Conservation (phyloP, 2,329 filamentous ascomycete species). For the Sporothrix sp. region DNA sequence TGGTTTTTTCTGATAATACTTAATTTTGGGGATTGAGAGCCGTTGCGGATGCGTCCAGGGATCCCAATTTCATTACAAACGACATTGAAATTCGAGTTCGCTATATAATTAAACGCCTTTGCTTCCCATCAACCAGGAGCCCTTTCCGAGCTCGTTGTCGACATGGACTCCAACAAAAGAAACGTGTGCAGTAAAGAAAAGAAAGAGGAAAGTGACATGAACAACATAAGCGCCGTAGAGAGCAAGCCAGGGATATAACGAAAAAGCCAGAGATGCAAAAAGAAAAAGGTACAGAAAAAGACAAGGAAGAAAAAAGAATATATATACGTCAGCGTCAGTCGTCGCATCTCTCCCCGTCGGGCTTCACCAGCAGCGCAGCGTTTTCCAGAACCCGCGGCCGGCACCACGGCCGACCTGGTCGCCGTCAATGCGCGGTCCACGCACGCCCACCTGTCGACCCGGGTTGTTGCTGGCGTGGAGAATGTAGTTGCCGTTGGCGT, state of each 20-base stretch:
- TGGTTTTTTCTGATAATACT: not conserved
- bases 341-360: not conserved
- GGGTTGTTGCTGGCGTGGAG: conserved; percentile 3
- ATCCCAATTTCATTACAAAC: not conserved
- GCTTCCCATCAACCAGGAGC: not conserved
- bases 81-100: not conserved
- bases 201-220: not conserved
- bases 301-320: not conserved
- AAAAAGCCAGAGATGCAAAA: not conserved
- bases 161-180: not conserved
- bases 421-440: conserved; percentile 35
- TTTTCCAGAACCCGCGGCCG: conserved; percentile 44
- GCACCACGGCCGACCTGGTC: conserved; percentile 33
- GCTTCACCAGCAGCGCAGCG: conserved; percentile 44
- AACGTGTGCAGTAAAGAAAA: not conserved
- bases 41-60: too few relatives aligned
- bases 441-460: conserved; percentile 32
- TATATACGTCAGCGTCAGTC: too few relatives aligned
- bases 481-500: not conserved
- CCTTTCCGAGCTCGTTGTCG: not conserved
- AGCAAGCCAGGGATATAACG: conserved; percentile 1
- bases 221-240: too few relatives aligned
- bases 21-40: too few relatives aligned
- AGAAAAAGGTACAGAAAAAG: not conserved
- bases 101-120: not conserved